These are phyloP conservation scores for Angomonas desouzai DNA, from an alignment of 208 protist species.

Conservation along the genomic window DNA sequence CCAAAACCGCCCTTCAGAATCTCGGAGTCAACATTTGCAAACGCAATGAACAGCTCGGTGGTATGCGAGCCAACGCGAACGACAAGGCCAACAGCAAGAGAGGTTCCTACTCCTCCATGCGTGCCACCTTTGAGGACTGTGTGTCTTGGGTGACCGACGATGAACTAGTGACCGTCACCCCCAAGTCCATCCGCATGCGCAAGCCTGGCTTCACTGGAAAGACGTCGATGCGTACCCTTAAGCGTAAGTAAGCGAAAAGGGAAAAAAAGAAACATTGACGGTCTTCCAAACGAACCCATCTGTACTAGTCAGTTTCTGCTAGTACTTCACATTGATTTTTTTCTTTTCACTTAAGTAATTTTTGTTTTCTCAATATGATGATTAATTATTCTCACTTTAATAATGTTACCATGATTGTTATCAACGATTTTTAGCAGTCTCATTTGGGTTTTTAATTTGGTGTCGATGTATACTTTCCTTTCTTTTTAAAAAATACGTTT, in stretches of 20 bases:
- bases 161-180: slow-evolving; percentile 89
- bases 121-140: slow-evolving; percentile 83
- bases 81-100: slow-evolving; percentile 77
- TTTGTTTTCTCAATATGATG: slow-evolving; percentile 12
- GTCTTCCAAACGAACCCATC: neutral
- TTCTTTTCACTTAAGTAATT: slow-evolving; percentile 12
- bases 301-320: slow-evolving; percentile 3
- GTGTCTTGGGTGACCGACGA: slow-evolving; percentile 86
- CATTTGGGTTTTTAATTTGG: too few relatives aligned
- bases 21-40: slow-evolving; percentile 88
- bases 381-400: slow-evolving; percentile 4
- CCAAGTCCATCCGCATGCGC: slow-evolving; percentile 89
- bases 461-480: too few relatives aligned
- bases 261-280: neutral
- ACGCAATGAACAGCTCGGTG: slow-evolving; percentile 88
- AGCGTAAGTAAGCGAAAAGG: slow-evolving; percentile 36
- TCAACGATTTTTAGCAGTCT: too few relatives aligned
- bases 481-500: too few relatives aligned
- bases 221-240: slow-evolving; percentile 75
- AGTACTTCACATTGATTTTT: slow-evolving; percentile 10
- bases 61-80: slow-evolving; percentile 87
- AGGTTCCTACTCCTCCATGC: slow-evolving; percentile 47
- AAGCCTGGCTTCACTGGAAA: slow-evolving; percentile 89
- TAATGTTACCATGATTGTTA: neutral
- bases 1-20: slow-evolving; percentile 83